Evolutionary conservation across 768 basidiomycete species (phyloP).

Genomic region (Mycena rosella): DNA sequence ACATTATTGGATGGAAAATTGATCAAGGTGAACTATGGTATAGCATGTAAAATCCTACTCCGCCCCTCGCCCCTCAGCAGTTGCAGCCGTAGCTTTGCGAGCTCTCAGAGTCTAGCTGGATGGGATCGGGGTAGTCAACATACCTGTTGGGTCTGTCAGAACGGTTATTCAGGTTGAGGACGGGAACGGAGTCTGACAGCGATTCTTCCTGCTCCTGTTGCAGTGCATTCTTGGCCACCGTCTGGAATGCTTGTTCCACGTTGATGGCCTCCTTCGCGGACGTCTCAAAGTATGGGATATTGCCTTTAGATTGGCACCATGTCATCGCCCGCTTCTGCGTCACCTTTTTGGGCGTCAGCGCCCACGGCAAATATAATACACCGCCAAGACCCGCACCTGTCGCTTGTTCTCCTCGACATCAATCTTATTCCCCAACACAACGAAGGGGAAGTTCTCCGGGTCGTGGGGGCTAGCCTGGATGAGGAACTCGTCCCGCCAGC

Average conservation of each 20-base stretch:
- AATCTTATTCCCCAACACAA: slow-evolving; percentile 99
- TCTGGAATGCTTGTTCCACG: slow-evolving; percentile 99
- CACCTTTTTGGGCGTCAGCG: slow-evolving; percentile 66
- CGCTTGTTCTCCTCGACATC: slow-evolving; percentile 99
- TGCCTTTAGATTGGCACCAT: slow-evolving; percentile 99
- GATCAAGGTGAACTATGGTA: slow-evolving; percentile 34
- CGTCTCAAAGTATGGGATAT: slow-evolving; percentile 99
- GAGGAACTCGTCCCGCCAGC: slow-evolving; percentile 99
- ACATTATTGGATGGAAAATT: slow-evolving; percentile 28
- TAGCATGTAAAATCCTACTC: slow-evolving; percentile 32
- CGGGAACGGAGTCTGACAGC: slow-evolving; percentile 66
- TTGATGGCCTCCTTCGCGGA: slow-evolving; percentile 99
- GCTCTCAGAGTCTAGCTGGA: slow-evolving; percentile 94
- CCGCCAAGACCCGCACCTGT: slow-evolving; percentile 69
- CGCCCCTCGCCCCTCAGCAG: slow-evolving; percentile 64
- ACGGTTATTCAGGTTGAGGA: slow-evolving; percentile 26
- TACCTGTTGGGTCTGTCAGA: slow-evolving; percentile 66
- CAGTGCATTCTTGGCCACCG: slow-evolving; percentile 99
- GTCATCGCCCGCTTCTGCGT: slow-evolving; percentile 99
- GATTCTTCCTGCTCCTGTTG: slow-evolving; percentile 98
- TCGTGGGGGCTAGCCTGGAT: slow-evolving; percentile 99
- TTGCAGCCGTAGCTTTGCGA: slow-evolving; percentile 94
- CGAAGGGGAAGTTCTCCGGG: slow-evolving; percentile 99
- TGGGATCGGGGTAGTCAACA: slow-evolving; percentile 98
- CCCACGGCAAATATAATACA: not conserved